A percentile compares a stretch with the other conserved stretches of the same genome.
Evolutionary conservation across 257 asterid genomes (phyloP).

Genomic region (Przewalskia tangutica): DNA sequence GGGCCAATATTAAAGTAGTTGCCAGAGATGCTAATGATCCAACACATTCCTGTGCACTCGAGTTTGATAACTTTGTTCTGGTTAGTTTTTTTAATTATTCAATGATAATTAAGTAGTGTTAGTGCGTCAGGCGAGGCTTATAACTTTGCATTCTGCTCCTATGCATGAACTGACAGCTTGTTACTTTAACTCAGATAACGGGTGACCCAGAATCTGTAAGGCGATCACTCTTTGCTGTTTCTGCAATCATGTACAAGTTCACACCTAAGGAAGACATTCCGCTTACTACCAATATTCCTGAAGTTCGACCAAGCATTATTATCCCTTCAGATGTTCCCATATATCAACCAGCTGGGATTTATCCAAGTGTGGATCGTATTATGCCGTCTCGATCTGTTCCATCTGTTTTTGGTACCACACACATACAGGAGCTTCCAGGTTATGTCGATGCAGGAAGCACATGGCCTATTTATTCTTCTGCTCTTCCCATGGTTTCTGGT

Average conservation of each 20-base stretch:
- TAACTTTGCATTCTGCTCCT: not conserved
- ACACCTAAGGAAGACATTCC: constrained; percentile 78
- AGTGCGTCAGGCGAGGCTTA: not conserved
- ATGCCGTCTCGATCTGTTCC: constrained; percentile 46
- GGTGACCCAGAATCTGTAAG: constrained; percentile 78
- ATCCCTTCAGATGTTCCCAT: constrained; percentile 83
- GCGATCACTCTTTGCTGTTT: constrained; percentile 83
- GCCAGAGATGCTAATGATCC: constrained; percentile 69
- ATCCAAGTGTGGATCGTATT: constrained; percentile 49
- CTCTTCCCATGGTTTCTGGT: constrained; percentile 75
- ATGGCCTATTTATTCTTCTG: constrained; percentile 73
- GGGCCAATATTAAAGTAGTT: constrained; percentile 51
- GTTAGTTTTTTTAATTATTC: constrained; percentile 37
- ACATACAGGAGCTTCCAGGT: constrained; percentile 49
- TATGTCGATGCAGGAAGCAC: constrained; percentile 60
- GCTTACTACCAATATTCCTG: constrained; percentile 57
- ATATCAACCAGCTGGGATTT: constrained; percentile 68
- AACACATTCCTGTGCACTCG: constrained; percentile 78
- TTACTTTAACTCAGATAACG: constrained; percentile 43
- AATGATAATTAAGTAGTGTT: not conserved
- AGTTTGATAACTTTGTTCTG: constrained; percentile 82
- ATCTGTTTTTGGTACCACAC: constrained; percentile 58
- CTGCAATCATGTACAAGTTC: constrained; percentile 89
- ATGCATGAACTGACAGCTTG: not conserved
- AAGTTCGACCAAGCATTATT: constrained; percentile 76